phyloP scores from a whole-genome alignment of 768 basidiomycete genomes.

The Cystobasidiopsis lactophilus region DNA sequence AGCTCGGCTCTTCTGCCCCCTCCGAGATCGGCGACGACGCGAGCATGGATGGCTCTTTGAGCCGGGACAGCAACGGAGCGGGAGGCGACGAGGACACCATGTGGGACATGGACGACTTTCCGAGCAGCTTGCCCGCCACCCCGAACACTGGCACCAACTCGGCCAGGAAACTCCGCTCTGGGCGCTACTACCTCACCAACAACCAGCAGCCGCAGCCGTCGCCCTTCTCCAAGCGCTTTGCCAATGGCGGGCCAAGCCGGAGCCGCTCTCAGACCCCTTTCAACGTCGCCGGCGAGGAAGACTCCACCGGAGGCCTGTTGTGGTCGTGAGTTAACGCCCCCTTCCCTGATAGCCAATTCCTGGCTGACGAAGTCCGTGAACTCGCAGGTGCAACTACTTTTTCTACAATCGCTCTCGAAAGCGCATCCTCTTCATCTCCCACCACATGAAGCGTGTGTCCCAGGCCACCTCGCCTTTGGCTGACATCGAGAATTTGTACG shows the following conservation, averaged over 20 bases:
- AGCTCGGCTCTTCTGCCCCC: conserved; percentile 34
- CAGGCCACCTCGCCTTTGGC: background rate
- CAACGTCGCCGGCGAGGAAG: conserved; percentile 9
- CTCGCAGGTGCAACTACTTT: conserved; percentile 47
- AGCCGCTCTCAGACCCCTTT: background rate
- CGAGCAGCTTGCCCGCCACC: background rate
- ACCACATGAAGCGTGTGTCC: background rate
- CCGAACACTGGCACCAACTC: background rate
- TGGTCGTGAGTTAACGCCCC: conserved; percentile 44
- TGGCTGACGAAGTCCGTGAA: too few species aligned
- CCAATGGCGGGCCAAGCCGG: background rate
- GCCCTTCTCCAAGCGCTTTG: conserved; percentile 2
- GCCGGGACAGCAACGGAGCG: background rate
- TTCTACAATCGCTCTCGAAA: conserved; percentile 83
- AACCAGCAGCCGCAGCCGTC: too few species aligned
- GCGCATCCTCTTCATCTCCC: conserved; percentile 67
- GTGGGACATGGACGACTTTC: background rate
- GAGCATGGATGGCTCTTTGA: too few species aligned
- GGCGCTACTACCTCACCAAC: background rate
- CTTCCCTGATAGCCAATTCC: too few species aligned
- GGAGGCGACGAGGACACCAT: background rate
- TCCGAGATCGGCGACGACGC: conserved; percentile 34
- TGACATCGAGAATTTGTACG: background rate
- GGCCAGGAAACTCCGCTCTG: background rate
- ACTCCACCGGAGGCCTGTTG: conserved; percentile 42